Evolutionary conservation across 805 yeast genomes (phyloP), one percentile per base, ranked within the genome.

Genomic region (Sugiyamaella boreocaroliniensis): DNA sequence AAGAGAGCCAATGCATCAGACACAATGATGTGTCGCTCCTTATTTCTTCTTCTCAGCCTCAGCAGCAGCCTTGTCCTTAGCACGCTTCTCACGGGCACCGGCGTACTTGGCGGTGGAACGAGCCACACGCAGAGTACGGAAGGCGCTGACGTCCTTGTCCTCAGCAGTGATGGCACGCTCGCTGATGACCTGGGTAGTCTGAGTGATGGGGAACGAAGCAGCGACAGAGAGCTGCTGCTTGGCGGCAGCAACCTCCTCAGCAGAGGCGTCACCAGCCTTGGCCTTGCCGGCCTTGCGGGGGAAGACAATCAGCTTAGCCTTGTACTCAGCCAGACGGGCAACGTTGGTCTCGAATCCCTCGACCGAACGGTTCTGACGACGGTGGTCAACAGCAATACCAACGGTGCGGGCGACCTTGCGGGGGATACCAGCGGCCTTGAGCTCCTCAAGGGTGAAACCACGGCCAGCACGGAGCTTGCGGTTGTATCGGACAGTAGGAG

Each of bases 11-110:
- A 32, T 45, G 22, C 40, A 45, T 20, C 29, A 15, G 15, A 45
- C 40, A 29, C 29, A n/a, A 47, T 22, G 26, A 22, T 48, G 18
- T 26, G 15, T 20, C 15, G 42, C 11, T 43, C 43, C 69, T 83
- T 87, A 89, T 85, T 89, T 89, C 90, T 90, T 90, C 92, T 90
- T 90, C 72, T 89, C 97, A 79, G 95, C 96, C 81, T 90, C 99
- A 76, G 97, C 98, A 80, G 89, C 98, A 75, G 97, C 97, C 81
- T 82, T 82, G 67, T 90, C 97, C 73, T 75, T 83, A 71, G 96
- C 96, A 80, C 97, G 86, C 95, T 92, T 93, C 74, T 84, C 98
- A 80, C 95, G 89, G 79, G 82, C 80, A 82, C 99, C 99, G 75
- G 76, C 80, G 86, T 81, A 86, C 77, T 81, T 89, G 83, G 92